Evolutionary conservation across 306 rosid genomes (phyloP), one percentile per base, ranked within the genome.

Genomic region (Rosa chinensis): DNA sequence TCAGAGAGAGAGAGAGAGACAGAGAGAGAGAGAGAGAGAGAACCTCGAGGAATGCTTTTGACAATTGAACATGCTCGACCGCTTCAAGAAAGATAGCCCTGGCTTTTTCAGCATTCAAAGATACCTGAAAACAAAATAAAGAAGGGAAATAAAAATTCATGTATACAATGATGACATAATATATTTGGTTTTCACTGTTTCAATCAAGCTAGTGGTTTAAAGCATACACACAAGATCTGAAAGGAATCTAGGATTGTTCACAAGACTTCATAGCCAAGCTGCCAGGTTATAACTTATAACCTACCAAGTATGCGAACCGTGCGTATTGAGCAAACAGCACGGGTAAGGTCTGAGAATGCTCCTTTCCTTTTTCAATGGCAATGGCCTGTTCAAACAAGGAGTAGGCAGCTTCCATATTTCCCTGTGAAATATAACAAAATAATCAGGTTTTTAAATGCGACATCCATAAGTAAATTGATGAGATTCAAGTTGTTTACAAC

Each of bases 351-450:
- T 89, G 98, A 25, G 97, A 96, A 84, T 93, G 97, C 77, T 96
- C 99, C 83, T 96, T 96, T 79, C 98, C 99, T 77, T 90, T 93
- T 75, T 96, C 99, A 77, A 96, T 91, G 68, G 99, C 98, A 77
- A 93, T 90, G 75, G 98, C 96, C 72, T 93, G 99, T 76, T 96
- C 99, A 72, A 89, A 96, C 77, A 91, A 78, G 49, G 94, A 87
- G 84, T 74, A 93, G 11, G 97, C 96, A 78, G 88, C 97, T 82
- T 91, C 98, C 84, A 90, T 79, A 79, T 93, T 91, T 11, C 94
- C 99, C 99, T 96, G 84, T 43, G 82, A 84, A 78, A 62, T 49
- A 69, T 73, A 78, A 55, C 70, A 58, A 75, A 83, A 85, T 73
- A 20, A 32, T 39, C 48, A 49, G 83, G 70, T 74, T 37, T 37